These are phyloP conservation scores for Heterobasidion occidentale DNA, from an alignment of 1,284 basidiomycete species.

Conservation along the genomic window DNA sequence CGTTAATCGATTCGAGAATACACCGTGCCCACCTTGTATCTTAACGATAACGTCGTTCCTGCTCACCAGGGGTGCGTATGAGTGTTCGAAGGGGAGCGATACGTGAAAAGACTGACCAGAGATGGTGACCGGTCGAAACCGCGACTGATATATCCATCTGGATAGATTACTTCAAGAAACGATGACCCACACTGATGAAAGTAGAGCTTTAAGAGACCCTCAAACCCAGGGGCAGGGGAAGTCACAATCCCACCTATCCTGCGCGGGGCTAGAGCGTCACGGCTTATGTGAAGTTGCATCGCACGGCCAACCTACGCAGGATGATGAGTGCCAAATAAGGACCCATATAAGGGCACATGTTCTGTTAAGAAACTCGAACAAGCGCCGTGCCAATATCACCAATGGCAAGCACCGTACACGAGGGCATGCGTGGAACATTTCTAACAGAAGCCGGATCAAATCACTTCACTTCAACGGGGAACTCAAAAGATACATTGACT, in stretches of 20 bases:
- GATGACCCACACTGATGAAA: not conserved
- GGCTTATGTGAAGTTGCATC: not conserved
- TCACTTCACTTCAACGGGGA: too few relatives aligned
- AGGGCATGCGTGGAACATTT: too few relatives aligned
- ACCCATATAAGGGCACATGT: not conserved
- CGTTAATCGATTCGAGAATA: constrained; percentile 1
- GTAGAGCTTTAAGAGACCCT: not conserved
- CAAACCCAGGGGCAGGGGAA: not conserved
- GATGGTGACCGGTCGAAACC: not conserved
- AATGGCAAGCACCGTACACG: not conserved
- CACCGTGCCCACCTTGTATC: constrained; percentile 8
- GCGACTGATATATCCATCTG: not conserved
- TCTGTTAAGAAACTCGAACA: not conserved
- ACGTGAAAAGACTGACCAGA: not conserved
- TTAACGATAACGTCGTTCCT: constrained; percentile 9
- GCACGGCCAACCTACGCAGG: not conserved
- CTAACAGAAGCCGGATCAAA: too few relatives aligned
- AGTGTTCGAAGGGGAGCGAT: not conserved
- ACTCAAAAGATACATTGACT: too few relatives aligned
- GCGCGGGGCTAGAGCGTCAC: not conserved
- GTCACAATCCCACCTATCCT: not conserved
- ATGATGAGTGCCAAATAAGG: not conserved
- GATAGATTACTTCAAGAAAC: not conserved
- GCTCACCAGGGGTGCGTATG: not conserved
- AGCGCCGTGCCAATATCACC: not conserved